Conservation (phyloP, 2,329 filamentous ascomycete species). For the Cercospora zeae-maydis region DNA sequence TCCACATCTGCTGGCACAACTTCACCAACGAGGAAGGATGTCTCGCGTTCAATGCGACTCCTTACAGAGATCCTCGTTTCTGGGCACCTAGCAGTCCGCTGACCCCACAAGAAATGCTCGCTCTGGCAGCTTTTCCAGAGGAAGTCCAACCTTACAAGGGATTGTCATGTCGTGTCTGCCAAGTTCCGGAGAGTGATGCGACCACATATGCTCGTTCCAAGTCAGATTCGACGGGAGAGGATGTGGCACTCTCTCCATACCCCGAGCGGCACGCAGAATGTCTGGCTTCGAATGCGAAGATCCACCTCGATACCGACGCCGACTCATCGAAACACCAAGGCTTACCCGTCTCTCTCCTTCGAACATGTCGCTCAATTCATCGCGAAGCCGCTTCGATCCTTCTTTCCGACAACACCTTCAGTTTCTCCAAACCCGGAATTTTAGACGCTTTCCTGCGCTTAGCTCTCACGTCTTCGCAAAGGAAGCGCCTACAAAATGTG, state of each 20-base stretch:
- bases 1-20: slow-evolving; percentile 1
- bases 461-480: not conserved
- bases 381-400: not conserved
- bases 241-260: not conserved
- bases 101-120: not conserved
- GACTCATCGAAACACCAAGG: not conserved
- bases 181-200: not conserved
- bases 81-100: not conserved
- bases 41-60: not conserved
- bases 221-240: not conserved
- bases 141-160: not conserved
- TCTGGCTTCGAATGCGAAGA: not conserved
- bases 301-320: not conserved
- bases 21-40: not conserved
- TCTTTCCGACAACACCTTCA: not conserved
- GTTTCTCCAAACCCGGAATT: not conserved
- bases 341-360: slow-evolving; percentile 1
- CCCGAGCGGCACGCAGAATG: not conserved
- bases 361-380: not conserved
- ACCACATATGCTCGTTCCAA: not conserved
- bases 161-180: not conserved
- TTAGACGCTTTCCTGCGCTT: not conserved
- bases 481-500: not conserved
- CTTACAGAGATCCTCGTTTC: not conserved
- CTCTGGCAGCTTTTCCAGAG: not conserved